These are phyloP conservation scores for Epicoccum sorghinum DNA, from an alignment of 2,329 filamentous ascomycete genomes.

Conservation along the genomic window DNA sequence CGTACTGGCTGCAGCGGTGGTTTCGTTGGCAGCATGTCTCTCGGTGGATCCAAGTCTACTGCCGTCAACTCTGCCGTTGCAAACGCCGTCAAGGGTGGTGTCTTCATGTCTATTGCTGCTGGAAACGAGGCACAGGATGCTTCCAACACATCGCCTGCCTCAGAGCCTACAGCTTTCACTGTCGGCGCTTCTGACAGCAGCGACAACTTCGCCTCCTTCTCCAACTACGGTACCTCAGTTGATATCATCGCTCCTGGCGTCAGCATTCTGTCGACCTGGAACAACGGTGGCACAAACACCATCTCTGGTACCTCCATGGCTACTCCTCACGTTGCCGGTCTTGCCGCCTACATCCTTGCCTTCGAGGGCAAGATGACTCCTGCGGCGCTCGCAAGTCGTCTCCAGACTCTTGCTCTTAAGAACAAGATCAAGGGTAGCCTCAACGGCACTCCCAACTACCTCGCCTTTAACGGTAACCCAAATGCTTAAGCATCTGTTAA, in stretches of 20 bases:
- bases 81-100: constrained; percentile 43
- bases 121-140: constrained; percentile 47
- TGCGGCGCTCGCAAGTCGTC: constrained; percentile 55
- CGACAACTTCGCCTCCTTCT: constrained; percentile 46
- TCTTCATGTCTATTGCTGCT: constrained; percentile 51
- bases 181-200: constrained; percentile 49
- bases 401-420: constrained; percentile 52
- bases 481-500: neutral
- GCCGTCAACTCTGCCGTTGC: constrained; percentile 48
- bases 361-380: constrained; percentile 55
- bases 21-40: constrained; percentile 48
- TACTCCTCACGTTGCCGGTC: constrained; percentile 54
- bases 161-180: constrained; percentile 47
- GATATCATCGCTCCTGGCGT: constrained; percentile 51
- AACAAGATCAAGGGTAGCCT: constrained; percentile 52
- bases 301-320: constrained; percentile 50
- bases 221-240: constrained; percentile 49
- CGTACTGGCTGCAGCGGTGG: constrained; percentile 44
- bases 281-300: constrained; percentile 51
- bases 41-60: constrained; percentile 47
- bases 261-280: constrained; percentile 56
- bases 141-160: constrained; percentile 46
- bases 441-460: constrained; percentile 56
- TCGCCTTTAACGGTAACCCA: constrained; percentile 61
- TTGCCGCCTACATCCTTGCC: constrained; percentile 72